phyloP scores from a whole-genome alignment of 2,329 filamentous ascomycete species.

The Aspergillus latus region DNA sequence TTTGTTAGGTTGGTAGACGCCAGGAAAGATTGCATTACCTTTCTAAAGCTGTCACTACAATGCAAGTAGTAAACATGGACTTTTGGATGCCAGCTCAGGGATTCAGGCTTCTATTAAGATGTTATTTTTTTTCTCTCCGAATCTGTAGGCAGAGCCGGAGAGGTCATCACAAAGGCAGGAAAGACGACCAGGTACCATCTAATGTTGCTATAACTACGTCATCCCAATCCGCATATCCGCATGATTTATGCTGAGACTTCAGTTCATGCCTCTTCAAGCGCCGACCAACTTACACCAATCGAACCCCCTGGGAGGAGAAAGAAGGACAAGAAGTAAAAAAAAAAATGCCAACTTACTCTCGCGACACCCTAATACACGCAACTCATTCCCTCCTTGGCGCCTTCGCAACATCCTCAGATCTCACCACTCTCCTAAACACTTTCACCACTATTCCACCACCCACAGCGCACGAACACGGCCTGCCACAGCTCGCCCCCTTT shows the following conservation, averaged over 20 bases:
- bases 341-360: conserved; percentile 22
- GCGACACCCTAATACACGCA: conserved; percentile 12
- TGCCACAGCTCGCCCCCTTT: conserved; percentile 42
- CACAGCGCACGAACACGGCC: conserved; percentile 42
- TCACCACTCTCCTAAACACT: conserved; percentile 31
- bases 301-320: not conserved
- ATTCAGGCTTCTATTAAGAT: not conserved
- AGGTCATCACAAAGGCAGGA: no score
- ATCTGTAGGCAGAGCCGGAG: no score
- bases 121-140: no score
- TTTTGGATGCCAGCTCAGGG: not conserved
- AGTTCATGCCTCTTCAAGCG: not conserved
- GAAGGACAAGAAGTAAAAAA: conserved; percentile 9
- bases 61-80: not conserved
- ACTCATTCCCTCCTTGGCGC: conserved; percentile 32
- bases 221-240: not conserved
- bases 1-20: not conserved
- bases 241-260: no score
- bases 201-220: conserved; percentile 9
- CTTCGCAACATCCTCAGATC: conserved; percentile 28
- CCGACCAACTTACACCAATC: not conserved
- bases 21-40: not conserved
- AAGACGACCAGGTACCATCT: not conserved
- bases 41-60: not conserved
- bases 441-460: conserved; percentile 34